Evolutionary conservation across 1,139 yeast genomes (phyloP).

Genomic region (Geotrichum fermentans): DNA sequence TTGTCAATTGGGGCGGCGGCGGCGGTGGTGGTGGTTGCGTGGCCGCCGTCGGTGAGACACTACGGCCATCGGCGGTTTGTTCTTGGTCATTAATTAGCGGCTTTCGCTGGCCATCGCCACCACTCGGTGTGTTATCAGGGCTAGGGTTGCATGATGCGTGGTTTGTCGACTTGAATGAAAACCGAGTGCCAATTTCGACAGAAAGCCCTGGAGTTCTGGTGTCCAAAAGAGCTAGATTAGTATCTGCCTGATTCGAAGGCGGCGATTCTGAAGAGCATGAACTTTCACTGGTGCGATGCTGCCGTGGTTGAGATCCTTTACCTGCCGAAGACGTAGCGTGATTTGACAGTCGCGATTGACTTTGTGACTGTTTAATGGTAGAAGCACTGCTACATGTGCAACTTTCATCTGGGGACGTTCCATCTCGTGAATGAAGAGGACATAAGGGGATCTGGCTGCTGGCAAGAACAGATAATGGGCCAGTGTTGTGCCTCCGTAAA

Average conservation of each 20-base stretch:
- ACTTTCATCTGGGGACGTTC: not conserved
- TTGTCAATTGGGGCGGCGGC: no score
- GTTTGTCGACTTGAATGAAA: slow-evolving; percentile 29
- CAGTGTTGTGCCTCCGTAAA: not conserved
- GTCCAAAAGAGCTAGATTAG: slow-evolving; percentile 24
- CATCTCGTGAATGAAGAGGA: not conserved
- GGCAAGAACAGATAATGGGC: slow-evolving; percentile 2
- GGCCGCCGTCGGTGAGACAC: no score
- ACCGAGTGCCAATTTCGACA: slow-evolving; percentile 35
- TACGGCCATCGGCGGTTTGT: no score
- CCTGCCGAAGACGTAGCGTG: not conserved
- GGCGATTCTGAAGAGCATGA: not conserved
- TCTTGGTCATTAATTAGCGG: no score
- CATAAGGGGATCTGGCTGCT: not conserved
- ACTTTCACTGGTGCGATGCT: not conserved
- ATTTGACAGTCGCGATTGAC: not conserved
- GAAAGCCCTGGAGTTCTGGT: slow-evolving; percentile 13
- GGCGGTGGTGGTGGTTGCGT: no score
- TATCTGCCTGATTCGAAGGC: not conserved
- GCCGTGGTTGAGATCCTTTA: not conserved
- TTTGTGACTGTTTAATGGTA: not conserved
- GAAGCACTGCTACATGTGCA: not conserved
- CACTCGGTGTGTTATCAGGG: not conserved
- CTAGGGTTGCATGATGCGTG: slow-evolving; percentile 5
- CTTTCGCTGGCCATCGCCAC: not conserved